Base-by-base conservation (phyloP, 1,284 basidiomycete species). In the Pseudozyma hubeiensis region DNA sequence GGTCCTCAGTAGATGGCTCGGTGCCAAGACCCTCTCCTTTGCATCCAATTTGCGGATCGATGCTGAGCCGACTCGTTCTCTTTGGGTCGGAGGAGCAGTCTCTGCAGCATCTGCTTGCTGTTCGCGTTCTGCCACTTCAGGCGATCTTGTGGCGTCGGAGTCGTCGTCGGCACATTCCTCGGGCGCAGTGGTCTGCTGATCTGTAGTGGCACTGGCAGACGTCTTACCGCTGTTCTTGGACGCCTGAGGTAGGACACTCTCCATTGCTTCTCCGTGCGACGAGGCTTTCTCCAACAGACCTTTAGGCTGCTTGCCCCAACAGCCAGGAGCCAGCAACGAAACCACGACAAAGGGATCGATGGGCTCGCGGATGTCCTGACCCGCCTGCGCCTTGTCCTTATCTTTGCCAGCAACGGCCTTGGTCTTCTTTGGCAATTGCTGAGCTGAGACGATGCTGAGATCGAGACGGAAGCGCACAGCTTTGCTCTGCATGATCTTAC, bases 381-480 rank as follows among this genome's bases (percentile, higher is more conserved):
- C 43, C 14, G n/a, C 17, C 9, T 46, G 10, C 7, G 34, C 53
- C n/a, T 64, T 66, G 19, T 78, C 72, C 30, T 60, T 75, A 17
- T 79, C 79, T 53, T 74, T 79, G 4, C 72, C 68, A 5, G 60
- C 30, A 34, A 39, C 53, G 3, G 47, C 53, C 31, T 76, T 75
- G 41, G 54, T 66, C 57, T 75, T 71, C 48, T 80, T 72, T 7
- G 94, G 95, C 0, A 98, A 89, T 80, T 96, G 93, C 85, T 98
- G 95, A 0, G 93, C 96, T 4, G 95, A 97, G 67, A 99, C 91
- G 77, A 97, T 87, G 17, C 24, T 61, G 5, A 81, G 59, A 30
- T 74, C 69, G 30, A 81, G 37, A 13, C 56, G 41, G 31, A 82
- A 75, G 17, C 74, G 68, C 5, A 82, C 53, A 9, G 53, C 55